Evolutionary conservation across 371 early-diverging fungal species (phyloP).

Genomic region (Circinella umbellata): DNA sequence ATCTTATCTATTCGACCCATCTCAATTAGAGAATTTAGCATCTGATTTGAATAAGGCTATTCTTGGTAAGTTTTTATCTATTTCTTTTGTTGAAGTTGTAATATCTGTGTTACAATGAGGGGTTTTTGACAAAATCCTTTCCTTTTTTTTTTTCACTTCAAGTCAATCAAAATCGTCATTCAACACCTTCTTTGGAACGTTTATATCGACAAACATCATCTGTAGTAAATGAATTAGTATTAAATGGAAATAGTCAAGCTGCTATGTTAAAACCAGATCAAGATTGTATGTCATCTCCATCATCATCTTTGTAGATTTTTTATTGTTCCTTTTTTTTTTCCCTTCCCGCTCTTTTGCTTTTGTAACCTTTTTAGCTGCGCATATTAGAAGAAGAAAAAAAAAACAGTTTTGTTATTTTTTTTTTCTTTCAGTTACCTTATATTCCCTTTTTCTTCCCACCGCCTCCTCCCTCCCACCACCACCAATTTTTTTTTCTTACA

Average conservation of each 20-base stretch:
- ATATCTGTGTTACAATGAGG: no score
- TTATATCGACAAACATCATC: conserved; percentile 28
- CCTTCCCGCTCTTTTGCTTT: not conserved
- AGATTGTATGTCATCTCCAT: conserved; percentile 10
- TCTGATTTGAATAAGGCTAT: conserved; percentile 73
- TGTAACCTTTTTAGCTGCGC: not conserved
- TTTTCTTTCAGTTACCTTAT: no score
- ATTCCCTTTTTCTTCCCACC: no score
- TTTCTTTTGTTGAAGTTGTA: not conserved
- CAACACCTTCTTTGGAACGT: conserved; percentile 27
- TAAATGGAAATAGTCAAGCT: conserved; percentile 25
- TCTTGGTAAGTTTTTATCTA: conserved; percentile 45
- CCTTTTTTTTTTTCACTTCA: not conserved
- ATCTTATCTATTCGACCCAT: conserved; percentile 53
- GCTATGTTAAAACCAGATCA: conserved; percentile 22
- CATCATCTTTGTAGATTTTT: not conserved
- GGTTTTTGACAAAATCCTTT: no score
- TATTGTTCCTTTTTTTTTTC: not conserved
- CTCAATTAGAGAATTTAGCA: conserved; percentile 66
- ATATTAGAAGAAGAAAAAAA: not conserved
- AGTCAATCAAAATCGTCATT: conserved; percentile 18
- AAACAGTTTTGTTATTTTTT: conserved; percentile 9
- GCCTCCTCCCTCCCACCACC: no score
- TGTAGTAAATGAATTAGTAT: conserved; percentile 24
- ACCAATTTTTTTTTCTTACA: no score